phyloP scores from a whole-genome alignment of 2,329 filamentous ascomycete species.

The Davidsoniella neocaledoniae region DNA sequence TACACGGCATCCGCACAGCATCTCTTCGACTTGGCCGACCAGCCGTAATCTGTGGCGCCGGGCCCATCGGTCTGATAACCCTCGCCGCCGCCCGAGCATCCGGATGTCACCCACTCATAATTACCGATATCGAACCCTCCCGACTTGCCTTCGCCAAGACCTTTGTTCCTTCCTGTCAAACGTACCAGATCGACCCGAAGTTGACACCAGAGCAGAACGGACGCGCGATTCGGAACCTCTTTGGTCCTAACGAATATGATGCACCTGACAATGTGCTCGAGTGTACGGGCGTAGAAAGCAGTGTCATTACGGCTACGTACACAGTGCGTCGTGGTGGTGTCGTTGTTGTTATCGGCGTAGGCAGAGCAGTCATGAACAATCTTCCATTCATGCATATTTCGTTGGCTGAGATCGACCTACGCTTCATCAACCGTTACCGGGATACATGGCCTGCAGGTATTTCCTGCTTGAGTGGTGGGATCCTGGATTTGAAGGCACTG shows the following conservation, averaged over 20 bases:
- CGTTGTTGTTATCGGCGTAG: conserved; percentile 49
- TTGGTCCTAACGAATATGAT: conserved; percentile 35
- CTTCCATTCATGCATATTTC: conserved; percentile 51
- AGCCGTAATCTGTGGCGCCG: conserved; percentile 47
- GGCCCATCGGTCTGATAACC: conserved; percentile 44
- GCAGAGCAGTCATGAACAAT: conserved; percentile 44
- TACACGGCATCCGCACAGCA: conserved; percentile 43
- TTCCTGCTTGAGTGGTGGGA: conserved; percentile 37
- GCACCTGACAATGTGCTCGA: conserved; percentile 44
- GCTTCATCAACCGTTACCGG: conserved; percentile 53
- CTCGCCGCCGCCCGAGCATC: conserved; percentile 45
- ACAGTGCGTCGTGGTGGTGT: conserved; percentile 39
- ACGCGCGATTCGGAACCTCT: conserved; percentile 34
- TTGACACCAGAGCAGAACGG: conserved; percentile 33
- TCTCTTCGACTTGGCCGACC: conserved; percentile 34
- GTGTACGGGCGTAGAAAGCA: conserved; percentile 50
- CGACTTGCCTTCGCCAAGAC: conserved; percentile 34
- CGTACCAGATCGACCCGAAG: conserved; percentile 34
- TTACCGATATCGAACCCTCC: conserved; percentile 36
- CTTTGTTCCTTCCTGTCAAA: conserved; percentile 35
- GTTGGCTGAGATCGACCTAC: conserved; percentile 47
- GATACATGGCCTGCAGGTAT: conserved; percentile 56
- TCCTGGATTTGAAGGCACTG: conserved; percentile 42
- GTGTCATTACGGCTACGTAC: conserved; percentile 41
- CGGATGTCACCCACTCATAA: conserved; percentile 41